Percentiles rank a stretch among this genome's conserved stretches.
These are phyloP conservation scores for Exophiala viscosa DNA, from an alignment of 2,329 filamentous ascomycete genomes.

Conservation along the genomic window DNA sequence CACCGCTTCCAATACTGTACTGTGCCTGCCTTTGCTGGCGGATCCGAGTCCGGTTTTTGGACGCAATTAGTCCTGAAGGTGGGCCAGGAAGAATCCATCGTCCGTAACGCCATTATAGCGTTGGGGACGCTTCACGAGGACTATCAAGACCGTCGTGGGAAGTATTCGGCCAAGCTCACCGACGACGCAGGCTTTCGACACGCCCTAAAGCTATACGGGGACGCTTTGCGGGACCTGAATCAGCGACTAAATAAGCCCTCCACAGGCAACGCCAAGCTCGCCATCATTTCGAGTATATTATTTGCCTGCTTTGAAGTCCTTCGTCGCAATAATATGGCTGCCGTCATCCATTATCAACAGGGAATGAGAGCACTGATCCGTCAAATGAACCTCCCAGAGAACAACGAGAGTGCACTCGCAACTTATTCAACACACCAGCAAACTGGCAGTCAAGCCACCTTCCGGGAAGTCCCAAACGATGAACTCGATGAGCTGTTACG, in stretches of 20 bases:
- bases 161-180: conserved; percentile 36
- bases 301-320: conserved; percentile 61
- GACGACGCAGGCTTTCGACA: conserved; percentile 49
- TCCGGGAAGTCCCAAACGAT: conserved; percentile 26
- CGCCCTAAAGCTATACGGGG: conserved; percentile 58
- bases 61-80: conserved; percentile 60
- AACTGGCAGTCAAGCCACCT: conserved; percentile 7
- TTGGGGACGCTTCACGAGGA: conserved; percentile 63
- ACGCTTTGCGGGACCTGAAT: conserved; percentile 53
- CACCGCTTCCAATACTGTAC: conserved; percentile 60
- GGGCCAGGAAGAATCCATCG: conserved; percentile 59
- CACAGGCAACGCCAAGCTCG: conserved; percentile 49
- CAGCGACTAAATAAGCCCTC: conserved; percentile 41
- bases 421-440: conserved; percentile 13
- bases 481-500: conserved; percentile 28
- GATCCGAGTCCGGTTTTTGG: conserved; percentile 66
- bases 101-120: conserved; percentile 63
- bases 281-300: conserved; percentile 63
- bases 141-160: conserved; percentile 28
- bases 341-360: conserved; percentile 29
- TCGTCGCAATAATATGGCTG: conserved; percentile 30
- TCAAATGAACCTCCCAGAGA: conserved; percentile 29
- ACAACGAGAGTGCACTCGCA: conserved; percentile 26
- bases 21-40: conserved; percentile 61
- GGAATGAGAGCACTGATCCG: conserved; percentile 29